Percentiles rank a stretch among this genome's conserved stretches.
phyloP scores from a whole-genome alignment of 163 green algal genomes.

The Chlamydomonas reinhardtii region DNA sequence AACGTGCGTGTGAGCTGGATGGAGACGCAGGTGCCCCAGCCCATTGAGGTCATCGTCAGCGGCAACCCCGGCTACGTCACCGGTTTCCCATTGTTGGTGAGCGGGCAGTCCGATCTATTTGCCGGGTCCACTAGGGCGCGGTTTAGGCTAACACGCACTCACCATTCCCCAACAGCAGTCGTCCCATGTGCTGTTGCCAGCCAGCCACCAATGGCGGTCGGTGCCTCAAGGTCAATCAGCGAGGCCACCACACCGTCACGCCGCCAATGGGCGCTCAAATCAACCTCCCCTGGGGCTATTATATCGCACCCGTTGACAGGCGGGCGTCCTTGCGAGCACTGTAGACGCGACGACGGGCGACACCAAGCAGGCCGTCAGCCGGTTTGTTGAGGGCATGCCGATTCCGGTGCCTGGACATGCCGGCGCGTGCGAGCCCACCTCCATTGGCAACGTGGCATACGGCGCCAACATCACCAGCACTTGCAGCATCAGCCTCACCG shows the following conservation, averaged over 20 bases:
- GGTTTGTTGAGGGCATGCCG: slow-evolving; percentile 47
- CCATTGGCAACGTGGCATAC: slow-evolving; percentile 29
- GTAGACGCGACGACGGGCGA: background rate
- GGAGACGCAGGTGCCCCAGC: background rate
- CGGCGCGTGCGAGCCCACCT: slow-evolving; percentile 48
- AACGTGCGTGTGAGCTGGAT: slow-evolving; percentile 39
- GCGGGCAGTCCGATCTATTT: background rate
- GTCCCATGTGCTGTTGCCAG: too few relatives aligned
- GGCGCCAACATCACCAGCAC: slow-evolving; percentile 61
- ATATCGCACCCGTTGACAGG: slow-evolving; percentile 11
- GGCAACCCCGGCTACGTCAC: slow-evolving; percentile 67
- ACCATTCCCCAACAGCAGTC: too few relatives aligned
- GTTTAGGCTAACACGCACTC: too few relatives aligned
- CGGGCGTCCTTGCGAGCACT: background rate
- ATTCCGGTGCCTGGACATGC: slow-evolving; percentile 33
- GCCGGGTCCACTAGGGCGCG: background rate
- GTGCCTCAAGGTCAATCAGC: too few relatives aligned
- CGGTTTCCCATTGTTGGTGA: slow-evolving; percentile 62
- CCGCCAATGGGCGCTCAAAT: too few relatives aligned
- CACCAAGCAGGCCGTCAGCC: slow-evolving; percentile 48
- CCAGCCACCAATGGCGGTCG: too few relatives aligned
- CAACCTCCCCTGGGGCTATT: too few relatives aligned
- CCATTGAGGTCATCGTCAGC: slow-evolving; percentile 51
- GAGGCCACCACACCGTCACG: too few relatives aligned
- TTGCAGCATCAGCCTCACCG: slow-evolving; percentile 53